Evolutionary conservation across 2,329 filamentous ascomycete genomes (phyloP).

Genomic region (Paramyrothecium sp.): DNA sequence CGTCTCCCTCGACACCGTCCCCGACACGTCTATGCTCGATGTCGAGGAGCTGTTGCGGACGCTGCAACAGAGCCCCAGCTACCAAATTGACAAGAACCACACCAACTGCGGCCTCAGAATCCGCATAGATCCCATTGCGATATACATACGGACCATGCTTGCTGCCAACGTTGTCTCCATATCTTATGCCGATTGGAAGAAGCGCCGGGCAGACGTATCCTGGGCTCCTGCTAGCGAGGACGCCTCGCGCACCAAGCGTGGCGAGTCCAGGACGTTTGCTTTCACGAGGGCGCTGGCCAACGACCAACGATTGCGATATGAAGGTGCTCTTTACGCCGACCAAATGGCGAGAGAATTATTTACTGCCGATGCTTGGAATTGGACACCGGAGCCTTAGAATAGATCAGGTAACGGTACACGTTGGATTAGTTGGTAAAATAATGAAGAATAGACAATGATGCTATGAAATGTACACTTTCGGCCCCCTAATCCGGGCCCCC

Average conservation of each 20-base stretch:
- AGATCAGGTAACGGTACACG: not conserved
- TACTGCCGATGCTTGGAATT: slow-evolving; percentile 57
- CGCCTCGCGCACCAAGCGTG: slow-evolving; percentile 7
- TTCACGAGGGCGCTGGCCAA: slow-evolving; percentile 51
- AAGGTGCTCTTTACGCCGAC: slow-evolving; percentile 48
- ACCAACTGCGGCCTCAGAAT: slow-evolving; percentile 70
- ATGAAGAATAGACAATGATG: not conserved
- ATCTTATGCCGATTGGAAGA: slow-evolving; percentile 45
- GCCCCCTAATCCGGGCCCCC: too few relatives aligned
- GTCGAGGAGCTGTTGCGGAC: slow-evolving; percentile 58
- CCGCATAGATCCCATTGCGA: slow-evolving; percentile 63
- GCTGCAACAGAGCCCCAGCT: slow-evolving; percentile 65
- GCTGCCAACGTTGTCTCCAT: slow-evolving; percentile 44
- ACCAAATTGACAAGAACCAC: slow-evolving; percentile 74
- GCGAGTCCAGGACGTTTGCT: slow-evolving; percentile 32
- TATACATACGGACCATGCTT: slow-evolving; percentile 60
- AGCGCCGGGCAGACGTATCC: slow-evolving; percentile 32
- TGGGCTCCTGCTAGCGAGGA: slow-evolving; percentile 32
- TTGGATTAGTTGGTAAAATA: not conserved
- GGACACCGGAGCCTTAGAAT: slow-evolving; percentile 47
- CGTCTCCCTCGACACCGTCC: slow-evolving; percentile 40
- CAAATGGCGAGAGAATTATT: slow-evolving; percentile 53
- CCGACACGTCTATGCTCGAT: slow-evolving; percentile 56
- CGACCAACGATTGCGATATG: slow-evolving; percentile 48
- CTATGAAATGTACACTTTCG: not conserved